These are phyloP conservation scores for Mycotypha africana DNA, from an alignment of 371 early-diverging fungal species.

Conservation along the genomic window DNA sequence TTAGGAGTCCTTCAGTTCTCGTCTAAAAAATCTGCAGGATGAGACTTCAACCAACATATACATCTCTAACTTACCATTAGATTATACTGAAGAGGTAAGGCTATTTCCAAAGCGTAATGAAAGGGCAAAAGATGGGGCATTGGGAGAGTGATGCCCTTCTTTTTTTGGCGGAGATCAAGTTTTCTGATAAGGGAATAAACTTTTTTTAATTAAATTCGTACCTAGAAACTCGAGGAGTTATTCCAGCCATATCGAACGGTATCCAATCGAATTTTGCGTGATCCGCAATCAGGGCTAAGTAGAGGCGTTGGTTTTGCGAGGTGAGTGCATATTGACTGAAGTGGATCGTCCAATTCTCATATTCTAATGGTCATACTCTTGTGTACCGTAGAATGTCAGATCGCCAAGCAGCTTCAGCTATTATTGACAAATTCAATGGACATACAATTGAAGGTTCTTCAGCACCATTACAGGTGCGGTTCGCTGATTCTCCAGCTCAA, in stretches of 20 bases:
- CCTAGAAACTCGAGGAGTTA: slow-evolving; percentile 57
- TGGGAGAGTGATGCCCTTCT: no score
- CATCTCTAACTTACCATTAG: slow-evolving; percentile 75
- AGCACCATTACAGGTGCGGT: slow-evolving; percentile 73
- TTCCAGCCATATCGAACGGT: slow-evolving; percentile 62
- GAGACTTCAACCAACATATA: slow-evolving; percentile 77
- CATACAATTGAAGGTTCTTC: slow-evolving; percentile 54
- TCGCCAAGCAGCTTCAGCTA: slow-evolving; percentile 58
- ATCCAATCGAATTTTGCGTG: slow-evolving; percentile 71
- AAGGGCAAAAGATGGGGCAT: no score
- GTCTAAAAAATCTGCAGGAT: slow-evolving; percentile 72
- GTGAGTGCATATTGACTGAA: slow-evolving; percentile 19
- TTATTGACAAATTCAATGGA: slow-evolving; percentile 69
- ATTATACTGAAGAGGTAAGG: slow-evolving; percentile 65
- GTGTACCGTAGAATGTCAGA: slow-evolving; percentile 52
- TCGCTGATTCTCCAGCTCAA: slow-evolving; percentile 78
- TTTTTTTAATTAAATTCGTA: background rate
- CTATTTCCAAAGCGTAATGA: no score
- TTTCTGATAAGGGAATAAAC: background rate
- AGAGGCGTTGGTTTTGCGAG: slow-evolving; percentile 82
- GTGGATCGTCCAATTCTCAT: background rate
- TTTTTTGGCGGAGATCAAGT: no score
- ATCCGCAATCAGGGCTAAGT: slow-evolving; percentile 49
- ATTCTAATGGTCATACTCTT: background rate
- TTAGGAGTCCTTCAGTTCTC: slow-evolving; percentile 75